Evolutionary conservation across 345 rosid genomes (phyloP).

Genomic region (Mangifera indica): DNA sequence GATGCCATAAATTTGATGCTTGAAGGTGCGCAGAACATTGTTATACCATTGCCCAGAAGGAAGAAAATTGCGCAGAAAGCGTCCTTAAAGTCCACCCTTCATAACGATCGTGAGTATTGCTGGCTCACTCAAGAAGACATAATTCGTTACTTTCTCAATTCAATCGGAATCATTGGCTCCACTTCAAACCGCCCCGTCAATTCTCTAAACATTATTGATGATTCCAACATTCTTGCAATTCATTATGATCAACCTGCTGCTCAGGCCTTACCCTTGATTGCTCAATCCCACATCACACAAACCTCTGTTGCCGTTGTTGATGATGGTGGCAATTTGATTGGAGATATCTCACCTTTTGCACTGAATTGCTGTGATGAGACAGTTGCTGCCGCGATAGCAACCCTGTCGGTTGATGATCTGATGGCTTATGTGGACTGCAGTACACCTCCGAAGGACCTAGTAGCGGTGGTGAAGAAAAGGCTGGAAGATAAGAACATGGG

Average conservation of each 20-base stretch:
- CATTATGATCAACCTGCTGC: conserved; percentile 47
- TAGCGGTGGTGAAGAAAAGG: conserved; percentile 42
- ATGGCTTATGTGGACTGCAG: conserved; percentile 58
- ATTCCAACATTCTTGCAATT: conserved; percentile 31
- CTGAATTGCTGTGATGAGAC: conserved; percentile 44
- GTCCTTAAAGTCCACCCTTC: conserved; percentile 30
- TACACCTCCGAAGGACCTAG: conserved; percentile 44
- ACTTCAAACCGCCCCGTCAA: conserved; percentile 37
- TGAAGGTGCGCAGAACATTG: conserved; percentile 58
- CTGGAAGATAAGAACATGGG: conserved; percentile 42
- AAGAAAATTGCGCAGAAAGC: conserved; percentile 33
- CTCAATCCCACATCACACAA: conserved; percentile 36
- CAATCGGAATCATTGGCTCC: conserved; percentile 46
- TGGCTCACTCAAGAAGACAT: conserved; percentile 70
- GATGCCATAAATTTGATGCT: conserved; percentile 54
- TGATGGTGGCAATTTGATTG: conserved; percentile 35
- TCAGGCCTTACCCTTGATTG: conserved; percentile 36
- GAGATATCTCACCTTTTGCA: conserved; percentile 51
- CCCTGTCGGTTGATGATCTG: conserved; percentile 52
- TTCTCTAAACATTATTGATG: conserved; percentile 46
- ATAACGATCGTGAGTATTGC: conserved; percentile 49
- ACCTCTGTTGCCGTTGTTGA: conserved; percentile 53
- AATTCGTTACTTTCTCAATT: conserved; percentile 55
- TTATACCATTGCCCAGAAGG: conserved; percentile 41
- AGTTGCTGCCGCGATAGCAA: conserved; percentile 49